Percentiles rank a stretch among this genome's conserved stretches.
phyloP scores from a whole-genome alignment of 1,139 yeast species.

The Spencermartinsiella ligniputridi region DNA sequence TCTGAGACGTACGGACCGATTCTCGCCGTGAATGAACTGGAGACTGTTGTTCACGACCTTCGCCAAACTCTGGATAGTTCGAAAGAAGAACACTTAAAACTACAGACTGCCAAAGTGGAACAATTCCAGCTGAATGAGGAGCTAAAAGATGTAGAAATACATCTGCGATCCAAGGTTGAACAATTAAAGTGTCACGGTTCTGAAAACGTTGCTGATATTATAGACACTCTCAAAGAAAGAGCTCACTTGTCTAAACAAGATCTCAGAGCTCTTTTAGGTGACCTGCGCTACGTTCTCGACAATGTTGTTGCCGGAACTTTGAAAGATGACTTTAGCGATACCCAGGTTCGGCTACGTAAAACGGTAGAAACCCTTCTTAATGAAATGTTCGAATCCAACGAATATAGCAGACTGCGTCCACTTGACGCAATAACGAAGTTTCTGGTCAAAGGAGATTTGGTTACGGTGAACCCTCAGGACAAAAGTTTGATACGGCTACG shows the following conservation, averaged over 20 bases:
- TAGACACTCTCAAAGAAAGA: slow-evolving; percentile 8
- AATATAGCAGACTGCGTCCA: background rate
- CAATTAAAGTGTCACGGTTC: slow-evolving; percentile 4
- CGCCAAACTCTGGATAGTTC: slow-evolving; percentile 10
- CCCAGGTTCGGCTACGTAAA: slow-evolving; percentile 11
- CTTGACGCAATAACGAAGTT: slow-evolving; percentile 17
- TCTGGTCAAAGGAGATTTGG: slow-evolving; percentile 20
- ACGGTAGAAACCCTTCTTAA: slow-evolving; percentile 18
- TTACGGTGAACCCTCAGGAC: slow-evolving; percentile 15
- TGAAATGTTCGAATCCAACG: slow-evolving; percentile 18
- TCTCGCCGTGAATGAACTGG: slow-evolving; percentile 14
- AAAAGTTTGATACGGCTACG: slow-evolving; percentile 16
- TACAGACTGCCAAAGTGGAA: slow-evolving; percentile 4
- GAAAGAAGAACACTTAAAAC: slow-evolving; percentile 8
- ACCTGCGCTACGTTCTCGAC: slow-evolving; percentile 15
- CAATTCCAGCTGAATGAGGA: slow-evolving; percentile 15
- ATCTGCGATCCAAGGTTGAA: slow-evolving; percentile 10
- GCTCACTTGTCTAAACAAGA: slow-evolving; percentile 4
- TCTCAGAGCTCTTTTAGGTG: slow-evolving; percentile 7
- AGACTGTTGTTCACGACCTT: slow-evolving; percentile 11
- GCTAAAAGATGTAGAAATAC: slow-evolving; percentile 9
- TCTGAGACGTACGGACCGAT: slow-evolving; percentile 15
- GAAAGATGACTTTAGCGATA: slow-evolving; percentile 8
- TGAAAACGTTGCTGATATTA: slow-evolving; percentile 11
- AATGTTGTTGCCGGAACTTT: slow-evolving; percentile 1